Conservation (phyloP, 768 basidiomycete species). For the Leucocoprinus sp. region DNA sequence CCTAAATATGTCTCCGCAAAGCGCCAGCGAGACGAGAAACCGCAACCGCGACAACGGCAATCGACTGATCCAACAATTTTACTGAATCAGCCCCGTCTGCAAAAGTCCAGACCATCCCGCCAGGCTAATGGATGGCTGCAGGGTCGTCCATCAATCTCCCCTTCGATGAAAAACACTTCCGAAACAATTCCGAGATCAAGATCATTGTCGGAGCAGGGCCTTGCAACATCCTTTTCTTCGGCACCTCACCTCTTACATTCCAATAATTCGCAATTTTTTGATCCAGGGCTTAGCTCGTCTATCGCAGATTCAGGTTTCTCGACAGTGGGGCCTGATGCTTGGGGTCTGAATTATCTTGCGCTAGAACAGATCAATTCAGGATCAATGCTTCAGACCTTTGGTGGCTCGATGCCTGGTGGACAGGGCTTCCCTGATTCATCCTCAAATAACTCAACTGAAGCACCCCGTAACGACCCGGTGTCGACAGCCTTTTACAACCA, state of each 20-base stretch:
- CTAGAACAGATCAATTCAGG: constrained; percentile 19
- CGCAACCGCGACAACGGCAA: neutral
- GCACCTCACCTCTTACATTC: neutral
- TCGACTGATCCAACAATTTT: neutral
- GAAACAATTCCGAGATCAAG: neutral
- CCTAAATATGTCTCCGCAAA: neutral
- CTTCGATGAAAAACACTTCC: neutral
- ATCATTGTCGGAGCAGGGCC: neutral
- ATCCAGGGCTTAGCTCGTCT: neutral
- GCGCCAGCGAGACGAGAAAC: neutral
- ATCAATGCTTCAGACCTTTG: constrained; percentile 8
- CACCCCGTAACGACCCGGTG: neutral
- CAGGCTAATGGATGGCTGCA: neutral
- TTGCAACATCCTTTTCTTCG: neutral
- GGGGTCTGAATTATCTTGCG: constrained; percentile 20
- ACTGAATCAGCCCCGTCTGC: neutral
- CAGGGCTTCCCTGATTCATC: neutral
- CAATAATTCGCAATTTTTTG: neutral
- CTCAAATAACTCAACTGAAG: neutral
- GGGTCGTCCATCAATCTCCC: neutral
- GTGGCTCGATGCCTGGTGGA: neutral
- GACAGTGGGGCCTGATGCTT: neutral
- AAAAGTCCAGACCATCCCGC: neutral
- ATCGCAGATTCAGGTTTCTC: neutral
- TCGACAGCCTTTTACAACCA: neutral